A percentile compares a stretch with the other conserved stretches of the same genome.
These are phyloP conservation scores for Malassezia arunalokei DNA, from an alignment of 1,284 basidiomycete genomes.

Conservation along the genomic window DNA sequence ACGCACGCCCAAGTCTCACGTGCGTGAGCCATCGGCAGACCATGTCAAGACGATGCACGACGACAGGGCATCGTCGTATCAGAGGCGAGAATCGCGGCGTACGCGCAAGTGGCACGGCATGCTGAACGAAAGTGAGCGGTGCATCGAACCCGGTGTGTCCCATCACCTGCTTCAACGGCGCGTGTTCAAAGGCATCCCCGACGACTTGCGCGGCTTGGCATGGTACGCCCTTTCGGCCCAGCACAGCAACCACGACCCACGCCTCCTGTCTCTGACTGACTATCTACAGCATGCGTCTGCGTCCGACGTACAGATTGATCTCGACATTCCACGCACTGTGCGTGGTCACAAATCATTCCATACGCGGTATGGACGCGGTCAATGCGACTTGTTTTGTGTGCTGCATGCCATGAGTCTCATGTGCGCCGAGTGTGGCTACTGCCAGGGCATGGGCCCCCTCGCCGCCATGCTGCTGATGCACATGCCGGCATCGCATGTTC, in stretches of 20 bases:
- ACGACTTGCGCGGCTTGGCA: constrained; percentile 81
- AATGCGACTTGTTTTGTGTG: constrained; percentile 62
- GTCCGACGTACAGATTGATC: constrained; percentile 93
- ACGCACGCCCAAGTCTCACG: background rate
- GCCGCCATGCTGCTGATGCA: constrained; percentile 89
- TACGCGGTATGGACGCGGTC: constrained; percentile 79
- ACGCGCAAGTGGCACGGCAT: constrained; percentile 31
- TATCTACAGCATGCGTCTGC: constrained; percentile 53
- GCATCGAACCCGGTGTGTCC: background rate
- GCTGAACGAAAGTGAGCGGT: constrained; percentile 19
- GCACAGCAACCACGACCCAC: constrained; percentile 51
- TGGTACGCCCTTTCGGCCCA: constrained; percentile 63
- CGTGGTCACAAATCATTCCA: constrained; percentile 86
- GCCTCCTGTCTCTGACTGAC: background rate
- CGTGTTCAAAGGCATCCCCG: constrained; percentile 89
- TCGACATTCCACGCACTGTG: constrained; percentile 93
- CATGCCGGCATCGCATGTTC: constrained; percentile 58
- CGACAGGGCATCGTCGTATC: background rate
- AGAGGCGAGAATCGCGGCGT: constrained; percentile 21
- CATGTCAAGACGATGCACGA: background rate
- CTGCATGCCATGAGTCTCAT: constrained; percentile 77
- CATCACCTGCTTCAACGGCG: constrained; percentile 53
- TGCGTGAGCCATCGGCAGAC: background rate
- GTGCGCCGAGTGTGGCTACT: constrained; percentile 83
- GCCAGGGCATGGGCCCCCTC: constrained; percentile 97